phyloP scores from a whole-genome alignment of 495 filamentous ascomycete genomes.

The Penicillium manginii region DNA sequence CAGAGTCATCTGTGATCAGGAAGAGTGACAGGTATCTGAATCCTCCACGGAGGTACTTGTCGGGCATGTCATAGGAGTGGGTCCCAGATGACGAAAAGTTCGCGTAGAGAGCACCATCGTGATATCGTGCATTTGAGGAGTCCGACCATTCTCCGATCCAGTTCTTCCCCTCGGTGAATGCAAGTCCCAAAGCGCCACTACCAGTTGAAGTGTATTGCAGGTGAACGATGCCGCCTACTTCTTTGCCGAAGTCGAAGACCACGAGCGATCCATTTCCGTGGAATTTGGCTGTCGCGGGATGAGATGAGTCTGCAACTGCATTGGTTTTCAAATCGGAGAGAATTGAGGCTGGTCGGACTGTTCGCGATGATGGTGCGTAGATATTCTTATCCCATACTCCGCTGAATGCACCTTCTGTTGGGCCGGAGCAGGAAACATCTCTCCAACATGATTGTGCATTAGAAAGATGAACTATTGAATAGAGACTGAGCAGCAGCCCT shows the following conservation, averaged over 20 bases:
- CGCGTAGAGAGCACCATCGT: conserved; percentile 57
- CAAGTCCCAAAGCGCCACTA: conserved; percentile 56
- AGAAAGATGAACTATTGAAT: conserved; percentile 18
- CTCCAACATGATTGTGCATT: conserved; percentile 57
- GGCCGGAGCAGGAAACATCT: conserved; percentile 58
- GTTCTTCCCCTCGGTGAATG: conserved; percentile 65
- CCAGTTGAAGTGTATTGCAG: conserved; percentile 51
- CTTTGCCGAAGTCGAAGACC: conserved; percentile 61
- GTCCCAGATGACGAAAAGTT: conserved; percentile 52
- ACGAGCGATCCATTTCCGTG: conserved; percentile 50
- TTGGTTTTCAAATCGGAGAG: conserved; percentile 42
- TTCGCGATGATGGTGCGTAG: conserved; percentile 59
- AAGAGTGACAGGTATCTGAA: conserved; percentile 65
- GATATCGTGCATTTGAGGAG: conserved; percentile 57
- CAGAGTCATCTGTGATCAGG: conserved; percentile 38
- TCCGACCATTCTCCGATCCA: conserved; percentile 66
- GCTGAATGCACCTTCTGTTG: conserved; percentile 54
- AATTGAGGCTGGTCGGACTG: conserved; percentile 51
- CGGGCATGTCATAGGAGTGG: conserved; percentile 55
- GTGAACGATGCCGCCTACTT: conserved; percentile 60
- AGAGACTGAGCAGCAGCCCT: conserved; percentile 16
- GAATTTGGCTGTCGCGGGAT: conserved; percentile 37
- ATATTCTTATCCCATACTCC: conserved; percentile 66
- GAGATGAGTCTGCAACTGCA: conserved; percentile 28
- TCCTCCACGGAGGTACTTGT: conserved; percentile 58